A percentile compares a stretch with the other conserved stretches of the same genome.
Conservation (phyloP, 495 filamentous ascomycete genomes). For the Aspergillus biplanus region DNA sequence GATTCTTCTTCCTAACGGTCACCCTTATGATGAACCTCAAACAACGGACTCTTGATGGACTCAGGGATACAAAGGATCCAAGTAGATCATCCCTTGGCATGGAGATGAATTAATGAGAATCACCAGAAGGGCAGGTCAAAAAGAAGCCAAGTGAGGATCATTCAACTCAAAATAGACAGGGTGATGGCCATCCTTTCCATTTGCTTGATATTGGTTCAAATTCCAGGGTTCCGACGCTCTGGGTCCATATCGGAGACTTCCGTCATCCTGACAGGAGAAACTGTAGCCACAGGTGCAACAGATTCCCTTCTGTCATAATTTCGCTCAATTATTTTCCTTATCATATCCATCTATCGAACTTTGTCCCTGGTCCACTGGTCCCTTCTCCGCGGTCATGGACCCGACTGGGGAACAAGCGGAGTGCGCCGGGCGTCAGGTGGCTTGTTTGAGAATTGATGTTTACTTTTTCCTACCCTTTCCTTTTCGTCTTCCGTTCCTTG, state of each 20-base stretch:
- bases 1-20: too few relatives aligned
- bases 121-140: not conserved
- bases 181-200: not conserved
- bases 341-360: constrained; percentile 7
- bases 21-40: not conserved
- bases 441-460: constrained; percentile 21
- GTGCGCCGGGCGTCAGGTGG: constrained; percentile 24
- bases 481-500: not conserved
- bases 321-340: constrained; percentile 10
- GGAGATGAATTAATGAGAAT: not conserved
- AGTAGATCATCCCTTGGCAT: constrained; percentile 16
- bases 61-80: not conserved
- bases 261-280: constrained; percentile 8
- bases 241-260: constrained; percentile 19
- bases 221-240: constrained; percentile 7
- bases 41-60: not conserved
- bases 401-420: constrained; percentile 22
- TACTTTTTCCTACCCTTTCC: constrained; percentile 17
- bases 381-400: constrained; percentile 23
- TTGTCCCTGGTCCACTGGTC: constrained; percentile 13
- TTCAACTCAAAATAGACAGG: constrained; percentile 3
- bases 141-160: constrained; percentile 18
- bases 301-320: constrained; percentile 19
- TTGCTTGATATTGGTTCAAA: not conserved
- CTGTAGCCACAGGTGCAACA: not conserved